Conservation (phyloP, 129 eudicot species). For the Lactuca sativa region DNA sequence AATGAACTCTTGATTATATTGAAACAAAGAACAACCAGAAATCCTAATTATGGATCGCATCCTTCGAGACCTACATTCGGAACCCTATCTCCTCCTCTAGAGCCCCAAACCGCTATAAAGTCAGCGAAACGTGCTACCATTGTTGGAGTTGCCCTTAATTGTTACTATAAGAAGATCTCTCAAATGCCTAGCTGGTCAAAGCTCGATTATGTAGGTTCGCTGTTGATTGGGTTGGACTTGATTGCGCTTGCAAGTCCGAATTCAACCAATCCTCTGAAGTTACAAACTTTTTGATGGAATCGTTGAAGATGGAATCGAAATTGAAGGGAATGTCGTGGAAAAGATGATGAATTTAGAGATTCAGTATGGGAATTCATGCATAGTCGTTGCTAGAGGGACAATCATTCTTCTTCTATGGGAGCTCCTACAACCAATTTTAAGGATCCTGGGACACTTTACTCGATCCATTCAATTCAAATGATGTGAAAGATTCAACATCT, state of each 20-base stretch:
- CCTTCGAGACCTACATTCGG: constrained; percentile 39
- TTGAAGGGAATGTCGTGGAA: constrained; percentile 38
- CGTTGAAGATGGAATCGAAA: constrained; percentile 32
- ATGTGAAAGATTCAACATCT: constrained; percentile 76
- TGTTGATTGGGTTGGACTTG: constrained; percentile 72
- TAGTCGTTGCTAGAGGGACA: constrained; percentile 25
- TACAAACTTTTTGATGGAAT: constrained; percentile 25
- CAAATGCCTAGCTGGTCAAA: constrained; percentile 96
- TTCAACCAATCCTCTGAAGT: constrained; percentile 38
- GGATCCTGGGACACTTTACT: constrained; percentile 83
- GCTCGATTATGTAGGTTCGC: constrained; percentile 63
- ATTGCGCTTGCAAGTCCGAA: constrained; percentile 66
- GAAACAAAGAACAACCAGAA: background rate
- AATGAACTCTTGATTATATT: too few species aligned
- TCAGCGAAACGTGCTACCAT: constrained; percentile 80
- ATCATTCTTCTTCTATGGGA: constrained; percentile 82
- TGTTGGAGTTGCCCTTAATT: constrained; percentile 75
- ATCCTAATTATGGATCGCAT: constrained; percentile 28
- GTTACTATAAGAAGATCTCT: constrained; percentile 76
- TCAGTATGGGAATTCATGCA: constrained; percentile 15
- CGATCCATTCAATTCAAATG: constrained; percentile 64
- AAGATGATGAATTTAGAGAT: constrained; percentile 44
- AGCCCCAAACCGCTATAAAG: constrained; percentile 75
- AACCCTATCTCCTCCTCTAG: constrained; percentile 60
- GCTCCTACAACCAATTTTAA: constrained; percentile 62